Evolutionary conservation across 2,329 filamentous ascomycete genomes (phyloP).

Genomic region (Hortaea werneckii): DNA sequence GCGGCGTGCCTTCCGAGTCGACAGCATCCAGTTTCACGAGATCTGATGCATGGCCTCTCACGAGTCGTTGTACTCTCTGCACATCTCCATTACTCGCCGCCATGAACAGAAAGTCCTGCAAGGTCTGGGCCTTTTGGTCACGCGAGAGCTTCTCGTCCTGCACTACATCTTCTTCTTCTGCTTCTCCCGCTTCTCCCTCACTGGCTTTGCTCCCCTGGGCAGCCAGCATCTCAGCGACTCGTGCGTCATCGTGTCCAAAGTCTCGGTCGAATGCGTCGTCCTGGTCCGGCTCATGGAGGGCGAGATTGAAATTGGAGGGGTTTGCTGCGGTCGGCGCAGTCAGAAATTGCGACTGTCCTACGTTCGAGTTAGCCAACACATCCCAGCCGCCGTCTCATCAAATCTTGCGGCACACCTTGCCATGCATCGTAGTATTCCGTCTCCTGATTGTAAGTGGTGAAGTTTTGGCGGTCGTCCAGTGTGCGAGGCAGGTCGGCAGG

Average conservation of each 20-base stretch:
- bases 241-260: slow-evolving; percentile 72
- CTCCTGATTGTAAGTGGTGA: slow-evolving; percentile 61
- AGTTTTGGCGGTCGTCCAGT: slow-evolving; percentile 71
- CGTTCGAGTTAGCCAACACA: background rate
- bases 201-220: slow-evolving; percentile 81
- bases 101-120: slow-evolving; percentile 88
- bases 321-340: slow-evolving; percentile 77
- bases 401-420: slow-evolving; percentile 55
- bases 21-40: slow-evolving; percentile 78
- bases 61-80: slow-evolving; percentile 64
- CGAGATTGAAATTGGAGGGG: slow-evolving; percentile 74
- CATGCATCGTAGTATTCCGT: slow-evolving; percentile 98
- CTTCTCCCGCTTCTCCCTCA: slow-evolving; percentile 51
- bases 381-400: too few relatives aligned
- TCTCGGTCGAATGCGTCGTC: slow-evolving; percentile 45
- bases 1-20: slow-evolving; percentile 92
- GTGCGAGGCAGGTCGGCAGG: slow-evolving; percentile 83
- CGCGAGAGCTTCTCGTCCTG: slow-evolving; percentile 62
- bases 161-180: slow-evolving; percentile 71
- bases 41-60: slow-evolving; percentile 61
- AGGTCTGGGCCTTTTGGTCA: slow-evolving; percentile 65
- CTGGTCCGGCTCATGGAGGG: slow-evolving; percentile 67
- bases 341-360: slow-evolving; percentile 91
- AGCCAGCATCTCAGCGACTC: slow-evolving; percentile 68
- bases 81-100: slow-evolving; percentile 94